Conservation (phyloP, 2,329 filamentous ascomycete species). For the Meredithiella fracta region DNA sequence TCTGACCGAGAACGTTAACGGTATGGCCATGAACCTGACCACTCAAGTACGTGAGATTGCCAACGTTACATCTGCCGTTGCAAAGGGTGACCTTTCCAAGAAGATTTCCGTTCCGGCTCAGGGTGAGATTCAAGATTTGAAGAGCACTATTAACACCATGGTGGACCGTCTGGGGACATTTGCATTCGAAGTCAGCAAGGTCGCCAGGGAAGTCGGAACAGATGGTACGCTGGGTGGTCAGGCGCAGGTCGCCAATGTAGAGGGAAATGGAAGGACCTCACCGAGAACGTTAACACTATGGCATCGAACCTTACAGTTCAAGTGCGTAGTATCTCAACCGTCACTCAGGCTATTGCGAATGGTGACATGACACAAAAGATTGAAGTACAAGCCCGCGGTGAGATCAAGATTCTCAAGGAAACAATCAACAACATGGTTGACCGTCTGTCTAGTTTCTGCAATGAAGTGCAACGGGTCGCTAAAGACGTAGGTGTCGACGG, state of each 20-base stretch:
- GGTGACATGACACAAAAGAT: constrained; percentile 95
- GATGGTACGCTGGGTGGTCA: constrained; percentile 90
- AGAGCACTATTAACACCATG: constrained; percentile 98
- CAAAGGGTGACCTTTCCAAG: constrained; percentile 81
- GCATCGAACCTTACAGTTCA: constrained; percentile 51
- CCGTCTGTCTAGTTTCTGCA: constrained; percentile 84
- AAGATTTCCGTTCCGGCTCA: constrained; percentile 90
- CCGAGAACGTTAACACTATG: constrained; percentile 73
- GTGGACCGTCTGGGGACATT: constrained; percentile 93
- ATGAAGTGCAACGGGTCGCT: constrained; percentile 86
- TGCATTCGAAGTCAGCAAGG: constrained; percentile 88
- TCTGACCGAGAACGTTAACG: constrained; percentile 88
- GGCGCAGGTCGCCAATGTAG: constrained; percentile 82
- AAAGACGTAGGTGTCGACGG: constrained; percentile 95
- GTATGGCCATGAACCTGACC: constrained; percentile 96
- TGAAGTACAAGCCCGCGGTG: constrained; percentile 84
- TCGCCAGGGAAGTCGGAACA: constrained; percentile 89
- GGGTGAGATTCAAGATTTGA: constrained; percentile 87
- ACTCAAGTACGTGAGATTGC: constrained; percentile 97
- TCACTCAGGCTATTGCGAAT: constrained; percentile 87
- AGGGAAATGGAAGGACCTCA: constrained; percentile 96
- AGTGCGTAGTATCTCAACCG: constrained; percentile 57
- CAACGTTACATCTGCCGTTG: constrained; percentile 88
- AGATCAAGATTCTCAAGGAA: constrained; percentile 84
- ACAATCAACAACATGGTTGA: constrained; percentile 99